These are phyloP conservation scores for Ophiostoma quercus DNA, from an alignment of 2,329 filamentous ascomycete species.

Conservation along the genomic window DNA sequence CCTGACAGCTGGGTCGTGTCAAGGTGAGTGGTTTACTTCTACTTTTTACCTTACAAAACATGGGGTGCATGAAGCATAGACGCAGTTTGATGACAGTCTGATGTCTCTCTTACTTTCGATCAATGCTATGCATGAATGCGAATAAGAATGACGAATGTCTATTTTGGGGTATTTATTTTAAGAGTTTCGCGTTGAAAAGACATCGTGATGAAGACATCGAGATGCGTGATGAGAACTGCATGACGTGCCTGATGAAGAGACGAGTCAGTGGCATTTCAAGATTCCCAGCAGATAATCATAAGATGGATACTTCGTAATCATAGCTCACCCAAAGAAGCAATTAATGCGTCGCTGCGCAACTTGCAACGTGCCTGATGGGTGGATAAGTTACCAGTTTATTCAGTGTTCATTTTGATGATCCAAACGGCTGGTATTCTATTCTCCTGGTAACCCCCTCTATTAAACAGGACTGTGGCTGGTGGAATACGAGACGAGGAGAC, in stretches of 20 bases:
- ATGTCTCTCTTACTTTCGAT: not conserved
- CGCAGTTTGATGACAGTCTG: not conserved
- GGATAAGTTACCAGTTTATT: not conserved
- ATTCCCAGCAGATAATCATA: no score
- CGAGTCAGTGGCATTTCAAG: no score
- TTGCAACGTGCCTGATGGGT: not conserved
- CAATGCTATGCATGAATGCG: not conserved
- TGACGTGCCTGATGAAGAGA: not conserved
- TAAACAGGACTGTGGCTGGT: not conserved
- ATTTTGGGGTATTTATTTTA: not conserved
- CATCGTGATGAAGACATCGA: not conserved
- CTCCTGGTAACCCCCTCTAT: no score
- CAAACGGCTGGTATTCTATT: not conserved
- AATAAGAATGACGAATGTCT: not conserved
- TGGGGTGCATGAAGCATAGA: not conserved
- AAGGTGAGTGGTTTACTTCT: not conserved
- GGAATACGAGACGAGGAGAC: not conserved
- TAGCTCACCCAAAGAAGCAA: not conserved
- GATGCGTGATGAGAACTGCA: not conserved
- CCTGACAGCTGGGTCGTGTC: not conserved
- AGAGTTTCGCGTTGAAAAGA: not conserved
- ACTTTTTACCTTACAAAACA: not conserved
- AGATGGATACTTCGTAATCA: no score
- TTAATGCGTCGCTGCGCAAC: not conserved
- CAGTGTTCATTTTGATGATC: not conserved